Percentiles rank a stretch among this genome's conserved stretches.
Evolutionary conservation across 1,284 basidiomycete species (phyloP).

Genomic region (Malassezia vespertilionis): DNA sequence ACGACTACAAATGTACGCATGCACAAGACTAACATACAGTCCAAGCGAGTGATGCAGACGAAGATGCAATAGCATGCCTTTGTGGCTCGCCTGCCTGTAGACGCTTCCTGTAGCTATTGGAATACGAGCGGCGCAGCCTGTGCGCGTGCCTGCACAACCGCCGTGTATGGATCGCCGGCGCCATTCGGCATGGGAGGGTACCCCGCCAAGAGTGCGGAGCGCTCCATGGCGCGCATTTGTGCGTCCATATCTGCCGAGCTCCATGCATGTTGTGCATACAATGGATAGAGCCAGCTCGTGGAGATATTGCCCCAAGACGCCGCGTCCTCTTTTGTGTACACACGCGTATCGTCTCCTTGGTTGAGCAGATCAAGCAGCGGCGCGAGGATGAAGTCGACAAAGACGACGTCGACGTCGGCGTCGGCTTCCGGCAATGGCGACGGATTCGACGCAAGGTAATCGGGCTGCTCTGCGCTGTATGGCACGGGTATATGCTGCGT

Average conservation of each 20-base stretch:
- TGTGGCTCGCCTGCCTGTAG: slow-evolving; percentile 49
- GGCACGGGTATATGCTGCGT: slow-evolving; percentile 31
- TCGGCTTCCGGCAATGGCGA: slow-evolving; percentile 17
- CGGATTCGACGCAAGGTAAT: slow-evolving; percentile 36
- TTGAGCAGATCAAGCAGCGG: slow-evolving; percentile 23
- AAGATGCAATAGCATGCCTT: slow-evolving; percentile 49
- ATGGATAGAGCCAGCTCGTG: slow-evolving; percentile 37
- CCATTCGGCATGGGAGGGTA: slow-evolving; percentile 10
- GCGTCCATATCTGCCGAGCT: not conserved
- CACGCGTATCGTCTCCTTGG: slow-evolving; percentile 14
- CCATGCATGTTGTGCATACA: slow-evolving; percentile 32
- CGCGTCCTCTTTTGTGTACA: slow-evolving; percentile 23
- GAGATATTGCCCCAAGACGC: slow-evolving; percentile 32
- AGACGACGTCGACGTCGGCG: slow-evolving; percentile 24
- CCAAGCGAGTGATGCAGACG: slow-evolving; percentile 39
- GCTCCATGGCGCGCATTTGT: slow-evolving; percentile 6
- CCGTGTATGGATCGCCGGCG: slow-evolving; percentile 9
- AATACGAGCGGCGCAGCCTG: slow-evolving; percentile 2
- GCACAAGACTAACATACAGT: slow-evolving; percentile 15
- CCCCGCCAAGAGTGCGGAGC: not conserved
- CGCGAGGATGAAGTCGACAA: slow-evolving; percentile 30
- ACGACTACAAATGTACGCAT: slow-evolving; percentile 45
- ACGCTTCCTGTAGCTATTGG: slow-evolving; percentile 25
- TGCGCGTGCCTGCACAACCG: slow-evolving; percentile 1
- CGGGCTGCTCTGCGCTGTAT: slow-evolving; percentile 27